Evolutionary conservation across 345 rosid genomes (phyloP).

Genomic region (Syzygium aqueum): DNA sequence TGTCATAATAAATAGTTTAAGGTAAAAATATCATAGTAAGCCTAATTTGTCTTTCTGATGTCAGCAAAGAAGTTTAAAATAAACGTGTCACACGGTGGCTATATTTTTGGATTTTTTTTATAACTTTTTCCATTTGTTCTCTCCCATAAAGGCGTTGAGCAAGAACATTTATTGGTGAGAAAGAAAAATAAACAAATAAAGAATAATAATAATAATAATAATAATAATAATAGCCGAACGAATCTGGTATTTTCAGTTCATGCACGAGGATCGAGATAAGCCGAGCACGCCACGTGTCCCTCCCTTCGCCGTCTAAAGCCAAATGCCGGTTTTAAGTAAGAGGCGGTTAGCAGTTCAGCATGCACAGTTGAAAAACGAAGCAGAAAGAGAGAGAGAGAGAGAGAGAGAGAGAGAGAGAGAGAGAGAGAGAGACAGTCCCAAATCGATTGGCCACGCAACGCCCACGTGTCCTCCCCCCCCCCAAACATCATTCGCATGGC

Average conservation of each 20-base stretch:
- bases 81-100: too few species aligned
- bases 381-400: too few species aligned
- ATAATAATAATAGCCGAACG: neutral
- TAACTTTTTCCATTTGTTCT: too few species aligned
- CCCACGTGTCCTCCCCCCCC: neutral
- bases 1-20: too few species aligned
- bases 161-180: too few species aligned
- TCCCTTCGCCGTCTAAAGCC: neutral
- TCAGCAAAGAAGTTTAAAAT: too few species aligned
- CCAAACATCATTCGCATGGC: neutral
- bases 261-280: neutral
- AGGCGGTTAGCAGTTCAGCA: neutral
- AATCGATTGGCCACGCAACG: neutral
- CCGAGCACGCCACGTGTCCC: neutral
- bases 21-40: too few species aligned
- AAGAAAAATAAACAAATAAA: neutral
- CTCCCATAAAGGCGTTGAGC: too few species aligned
- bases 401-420: too few species aligned
- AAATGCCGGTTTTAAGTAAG: neutral
- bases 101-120: too few species aligned
- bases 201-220: neutral
- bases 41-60: too few species aligned
- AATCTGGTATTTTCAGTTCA: neutral
- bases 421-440: neutral
- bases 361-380: neutral